Base-by-base conservation (phyloP, 2,329 filamentous ascomycete genomes). In the Beauveria australis region DNA sequence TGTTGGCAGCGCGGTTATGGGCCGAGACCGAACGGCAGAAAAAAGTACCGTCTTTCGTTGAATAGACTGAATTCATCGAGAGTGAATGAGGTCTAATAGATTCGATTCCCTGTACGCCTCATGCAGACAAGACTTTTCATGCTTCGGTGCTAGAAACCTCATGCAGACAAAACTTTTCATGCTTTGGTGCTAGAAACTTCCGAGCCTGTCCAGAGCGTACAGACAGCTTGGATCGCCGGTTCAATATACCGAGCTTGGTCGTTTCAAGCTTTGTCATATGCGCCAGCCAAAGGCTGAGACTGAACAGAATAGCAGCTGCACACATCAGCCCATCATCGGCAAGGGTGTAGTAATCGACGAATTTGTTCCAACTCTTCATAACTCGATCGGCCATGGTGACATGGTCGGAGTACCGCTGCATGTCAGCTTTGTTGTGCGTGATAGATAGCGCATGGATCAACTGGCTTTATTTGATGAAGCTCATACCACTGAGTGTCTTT, bases 401-500 rank as follows among this genome's bases (percentile, higher is more conserved):
- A 12, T 49, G 24, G 30, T 14, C 19, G n/a, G 9, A 26, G 44
- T 30, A 49, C 28, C 14, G 30, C 46, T 51, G 3, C 55, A 41
- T 59, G 30, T 14, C 14, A 28, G 19, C 30, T 4, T n/a, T 51
- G 43, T 41, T 51, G 46, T 59, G 55, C 26, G 19, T 43, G 30
- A 43, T 18, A 28, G 19, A 28, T 28, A 59, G 19, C 51, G 46
- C 33, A 52, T 59, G 28, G 30, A 30, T 19, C 22, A 41, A 22
- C 40, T 18, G 12, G 52, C 55, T 37, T 49, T 19, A 41, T 52
- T 16, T 3, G 43, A 37, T 47, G 55, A 58, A 47, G 19, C 28
- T 24, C 18, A n/a, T 49, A 44, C 41, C 61, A 41, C 37, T 62
- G 28, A 41, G 61, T 46, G 16, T 44, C 33, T 43, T 59, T 57